Conservation (phyloP, 306 rosid species). For the Spatholobus suberectus region DNA sequence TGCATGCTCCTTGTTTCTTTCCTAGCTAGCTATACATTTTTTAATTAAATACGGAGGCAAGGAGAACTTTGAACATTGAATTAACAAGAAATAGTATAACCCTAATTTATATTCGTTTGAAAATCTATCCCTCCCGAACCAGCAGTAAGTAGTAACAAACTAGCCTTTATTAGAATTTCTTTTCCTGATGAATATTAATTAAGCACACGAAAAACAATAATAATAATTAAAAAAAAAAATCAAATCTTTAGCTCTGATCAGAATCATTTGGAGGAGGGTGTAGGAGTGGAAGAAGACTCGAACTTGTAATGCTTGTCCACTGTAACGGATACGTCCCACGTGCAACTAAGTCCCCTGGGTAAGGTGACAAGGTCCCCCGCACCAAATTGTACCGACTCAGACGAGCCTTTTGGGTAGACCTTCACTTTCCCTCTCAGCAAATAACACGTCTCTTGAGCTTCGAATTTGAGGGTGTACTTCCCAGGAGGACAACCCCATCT, state of each 20-base stretch:
- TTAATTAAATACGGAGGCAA: background rate
- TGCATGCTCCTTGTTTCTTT: background rate
- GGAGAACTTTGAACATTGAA: background rate
- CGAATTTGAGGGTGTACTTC: slow-evolving; percentile 75
- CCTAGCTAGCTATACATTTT: background rate
- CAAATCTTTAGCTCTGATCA: background rate
- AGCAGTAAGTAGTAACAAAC: background rate
- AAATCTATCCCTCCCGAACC: background rate
- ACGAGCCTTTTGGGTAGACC: slow-evolving; percentile 68
- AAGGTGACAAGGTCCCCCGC: slow-evolving; percentile 81
- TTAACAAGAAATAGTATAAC: background rate
- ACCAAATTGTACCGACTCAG: slow-evolving; percentile 65
- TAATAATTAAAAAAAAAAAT: background rate
- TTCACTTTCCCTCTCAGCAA: slow-evolving; percentile 76
- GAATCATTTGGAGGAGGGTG: slow-evolving; percentile 6
- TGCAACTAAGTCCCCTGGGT: slow-evolving; percentile 84
- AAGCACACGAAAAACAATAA: background rate
- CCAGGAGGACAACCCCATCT: slow-evolving; percentile 95
- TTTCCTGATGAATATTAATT: background rate
- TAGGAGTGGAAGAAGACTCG: slow-evolving; percentile 53
- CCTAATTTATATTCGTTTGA: background rate
- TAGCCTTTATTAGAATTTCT: background rate
- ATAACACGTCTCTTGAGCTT: slow-evolving; percentile 79
- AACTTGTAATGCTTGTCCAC: slow-evolving; percentile 85
- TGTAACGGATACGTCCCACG: slow-evolving; percentile 84